phyloP scores from a whole-genome alignment of 306 rosid genomes.

The Prunus padus region DNA sequence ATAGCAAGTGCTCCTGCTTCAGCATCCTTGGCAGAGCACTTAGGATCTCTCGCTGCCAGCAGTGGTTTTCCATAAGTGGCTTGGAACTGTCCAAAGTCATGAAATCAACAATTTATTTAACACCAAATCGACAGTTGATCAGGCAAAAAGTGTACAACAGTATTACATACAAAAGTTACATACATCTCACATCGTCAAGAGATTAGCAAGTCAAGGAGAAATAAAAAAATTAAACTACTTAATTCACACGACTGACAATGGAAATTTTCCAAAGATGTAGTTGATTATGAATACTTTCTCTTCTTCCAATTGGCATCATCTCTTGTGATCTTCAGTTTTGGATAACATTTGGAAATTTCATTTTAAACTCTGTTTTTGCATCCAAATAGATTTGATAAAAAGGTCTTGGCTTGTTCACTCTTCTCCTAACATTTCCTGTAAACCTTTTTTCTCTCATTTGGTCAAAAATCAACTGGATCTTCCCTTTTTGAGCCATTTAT shows the following conservation, averaged over 20 bases:
- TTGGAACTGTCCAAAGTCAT: conserved; percentile 74
- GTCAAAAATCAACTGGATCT: no score
- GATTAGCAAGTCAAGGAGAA: background rate
- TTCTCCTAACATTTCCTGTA: no score
- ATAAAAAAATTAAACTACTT: background rate
- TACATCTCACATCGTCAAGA: background rate
- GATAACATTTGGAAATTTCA: no score
- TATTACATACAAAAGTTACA: background rate
- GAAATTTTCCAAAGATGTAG: background rate
- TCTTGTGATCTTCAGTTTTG: no score
- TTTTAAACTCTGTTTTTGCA: no score
- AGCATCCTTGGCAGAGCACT: conserved; percentile 97
- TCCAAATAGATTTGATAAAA: no score
- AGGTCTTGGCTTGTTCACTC: no score
- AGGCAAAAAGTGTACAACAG: background rate
- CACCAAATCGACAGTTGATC: background rate
- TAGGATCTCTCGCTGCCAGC: conserved; percentile 88
- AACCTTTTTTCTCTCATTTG: no score
- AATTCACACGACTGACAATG: background rate
- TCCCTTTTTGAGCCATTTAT: no score
- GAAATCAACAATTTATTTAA: conserved; percentile 9
- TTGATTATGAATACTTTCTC: background rate
- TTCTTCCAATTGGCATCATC: background rate
- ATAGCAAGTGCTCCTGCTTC: conserved; percentile 99
- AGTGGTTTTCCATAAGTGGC: conserved; percentile 91